Conservation (phyloP, 345 rosid genomes). For the Gossypium arboreum region DNA sequence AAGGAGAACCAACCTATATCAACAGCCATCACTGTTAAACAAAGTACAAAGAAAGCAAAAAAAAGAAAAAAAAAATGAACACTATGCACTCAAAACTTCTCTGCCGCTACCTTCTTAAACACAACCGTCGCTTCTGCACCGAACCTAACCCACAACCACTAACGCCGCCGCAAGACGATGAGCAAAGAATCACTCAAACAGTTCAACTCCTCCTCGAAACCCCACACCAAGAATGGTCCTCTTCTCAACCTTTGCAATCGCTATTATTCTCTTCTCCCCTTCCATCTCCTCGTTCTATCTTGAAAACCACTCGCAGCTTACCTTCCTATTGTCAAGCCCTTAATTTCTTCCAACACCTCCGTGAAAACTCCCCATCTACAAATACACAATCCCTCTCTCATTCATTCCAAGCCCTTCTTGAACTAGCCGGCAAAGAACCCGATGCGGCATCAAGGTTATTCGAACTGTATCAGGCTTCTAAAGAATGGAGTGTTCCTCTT, state of each 20-base stretch:
- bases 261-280: conserved; percentile 41
- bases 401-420: conserved; percentile 51
- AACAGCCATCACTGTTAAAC: too few species aligned
- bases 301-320: conserved; percentile 49
- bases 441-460: conserved; percentile 34
- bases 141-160: conserved; percentile 12
- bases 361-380: conserved; percentile 29
- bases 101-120: conserved; percentile 5
- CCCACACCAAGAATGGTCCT: conserved; percentile 53
- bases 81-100: conserved; percentile 13
- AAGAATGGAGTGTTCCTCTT: conserved; percentile 48
- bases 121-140: conserved; percentile 30
- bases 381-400: conserved; percentile 37
- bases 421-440: conserved; percentile 47
- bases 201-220: conserved; percentile 37
- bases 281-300: conserved; percentile 33
- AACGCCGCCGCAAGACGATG: conserved; percentile 19
- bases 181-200: conserved; percentile 31
- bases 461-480: conserved; percentile 43
- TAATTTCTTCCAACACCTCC: conserved; percentile 50
- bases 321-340: conserved; percentile 50
- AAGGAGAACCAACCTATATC: too few species aligned
- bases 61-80: conserved; percentile 18
- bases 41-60: too few species aligned
- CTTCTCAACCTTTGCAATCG: conserved; percentile 35